Evolutionary conservation across 495 filamentous ascomycete genomes (phyloP).

Genomic region (Podospora fimiseda): DNA sequence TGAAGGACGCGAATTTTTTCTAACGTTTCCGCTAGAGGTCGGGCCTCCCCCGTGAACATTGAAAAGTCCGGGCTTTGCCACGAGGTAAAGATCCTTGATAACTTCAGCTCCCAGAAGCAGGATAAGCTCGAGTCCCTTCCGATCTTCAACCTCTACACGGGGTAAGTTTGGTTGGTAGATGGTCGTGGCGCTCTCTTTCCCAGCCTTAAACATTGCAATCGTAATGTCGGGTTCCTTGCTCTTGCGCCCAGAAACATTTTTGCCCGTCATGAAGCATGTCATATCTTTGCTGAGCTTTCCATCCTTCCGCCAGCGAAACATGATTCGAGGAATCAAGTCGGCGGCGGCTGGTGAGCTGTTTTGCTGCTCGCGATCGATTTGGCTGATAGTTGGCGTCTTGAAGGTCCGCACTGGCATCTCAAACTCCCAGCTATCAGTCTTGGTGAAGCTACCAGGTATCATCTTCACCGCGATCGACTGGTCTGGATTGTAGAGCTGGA

Average conservation of each 20-base stretch:
- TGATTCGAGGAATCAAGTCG: conserved; percentile 68
- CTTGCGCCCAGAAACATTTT: conserved; percentile 63
- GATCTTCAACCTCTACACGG: conserved; percentile 87
- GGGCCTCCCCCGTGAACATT: conserved; percentile 54
- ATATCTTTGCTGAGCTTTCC: conserved; percentile 75
- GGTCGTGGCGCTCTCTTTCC: conserved; percentile 51
- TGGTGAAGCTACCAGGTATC: conserved; percentile 69
- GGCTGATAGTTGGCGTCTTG: conserved; percentile 65
- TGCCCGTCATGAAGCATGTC: conserved; percentile 74
- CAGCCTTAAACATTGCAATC: conserved; percentile 67
- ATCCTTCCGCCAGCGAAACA: conserved; percentile 89
- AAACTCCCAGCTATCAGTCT: conserved; percentile 78
- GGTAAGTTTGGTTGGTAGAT: conserved; percentile 89
- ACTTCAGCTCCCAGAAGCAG: conserved; percentile 75
- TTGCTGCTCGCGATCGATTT: conserved; percentile 66
- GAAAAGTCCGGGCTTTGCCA: conserved; percentile 62
- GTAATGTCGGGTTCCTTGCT: conserved; percentile 91
- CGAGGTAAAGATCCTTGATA: conserved; percentile 81
- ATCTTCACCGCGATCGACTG: conserved; percentile 68
- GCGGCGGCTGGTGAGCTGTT: conserved; percentile 59
- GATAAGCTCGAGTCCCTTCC: conserved; percentile 87
- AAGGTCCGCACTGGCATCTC: conserved; percentile 86
- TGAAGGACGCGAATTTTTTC: conserved; percentile 40
- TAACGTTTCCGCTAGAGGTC: conserved; percentile 18
- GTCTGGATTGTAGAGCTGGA: conserved; percentile 93